Percentiles rank a stretch among this genome's conserved stretches.
Evolutionary conservation across 2,329 filamentous ascomycete genomes (phyloP).

Genomic region (Teratosphaeria viscida): DNA sequence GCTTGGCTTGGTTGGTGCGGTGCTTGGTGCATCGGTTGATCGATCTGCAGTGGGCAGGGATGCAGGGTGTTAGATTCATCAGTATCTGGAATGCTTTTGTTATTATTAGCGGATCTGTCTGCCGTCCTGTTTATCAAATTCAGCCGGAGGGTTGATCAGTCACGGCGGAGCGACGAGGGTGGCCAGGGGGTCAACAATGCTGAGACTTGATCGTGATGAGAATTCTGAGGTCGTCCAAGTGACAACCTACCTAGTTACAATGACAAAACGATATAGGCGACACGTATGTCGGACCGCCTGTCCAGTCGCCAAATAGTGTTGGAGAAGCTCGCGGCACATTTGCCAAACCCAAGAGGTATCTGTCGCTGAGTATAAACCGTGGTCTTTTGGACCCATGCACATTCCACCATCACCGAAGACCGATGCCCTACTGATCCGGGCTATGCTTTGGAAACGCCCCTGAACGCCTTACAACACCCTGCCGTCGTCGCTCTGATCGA

Average conservation of each 20-base stretch:
- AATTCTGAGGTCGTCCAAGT: neutral
- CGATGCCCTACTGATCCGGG: neutral
- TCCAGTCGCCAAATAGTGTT: neutral
- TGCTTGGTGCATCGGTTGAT: neutral
- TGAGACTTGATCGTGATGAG: neutral
- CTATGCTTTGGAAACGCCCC: neutral
- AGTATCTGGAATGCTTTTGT: neutral
- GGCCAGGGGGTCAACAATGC: neutral
- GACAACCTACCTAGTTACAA: neutral
- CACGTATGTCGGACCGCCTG: neutral
- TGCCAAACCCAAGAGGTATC: neutral
- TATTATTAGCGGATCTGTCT: too few relatives aligned
- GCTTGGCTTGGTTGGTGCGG: neutral
- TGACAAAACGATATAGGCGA: neutral
- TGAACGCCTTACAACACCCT: neutral
- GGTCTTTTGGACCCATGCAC: neutral
- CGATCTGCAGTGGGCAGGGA: neutral
- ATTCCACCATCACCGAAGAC: neutral
- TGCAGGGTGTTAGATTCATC: neutral
- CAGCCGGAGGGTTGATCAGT: neutral
- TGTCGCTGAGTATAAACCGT: neutral
- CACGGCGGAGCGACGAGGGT: neutral
- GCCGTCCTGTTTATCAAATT: neutral
- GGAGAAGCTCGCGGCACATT: neutral
- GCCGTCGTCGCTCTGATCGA: neutral